These are phyloP conservation scores for Nakazawaea holstii DNA, from an alignment of 805 yeast genomes.

Conservation along the genomic window DNA sequence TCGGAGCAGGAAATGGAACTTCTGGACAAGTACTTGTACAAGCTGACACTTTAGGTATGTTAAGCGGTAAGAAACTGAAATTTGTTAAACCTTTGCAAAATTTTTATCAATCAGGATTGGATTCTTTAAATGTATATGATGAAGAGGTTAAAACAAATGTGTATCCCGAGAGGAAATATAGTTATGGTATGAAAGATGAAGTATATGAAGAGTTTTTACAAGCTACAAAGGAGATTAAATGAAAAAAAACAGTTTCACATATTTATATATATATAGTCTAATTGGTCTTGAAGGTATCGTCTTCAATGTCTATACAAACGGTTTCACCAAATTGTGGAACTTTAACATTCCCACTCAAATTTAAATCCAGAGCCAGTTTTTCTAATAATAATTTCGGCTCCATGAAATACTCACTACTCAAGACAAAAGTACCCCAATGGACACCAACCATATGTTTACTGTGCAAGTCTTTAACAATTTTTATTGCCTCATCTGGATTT, in stretches of 20 bases:
- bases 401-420: slow-evolving; percentile 81
- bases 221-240: slow-evolving; percentile 15
- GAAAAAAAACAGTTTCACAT: not conserved
- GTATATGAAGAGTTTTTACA: slow-evolving; percentile 41
- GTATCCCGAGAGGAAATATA: slow-evolving; percentile 64
- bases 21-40: slow-evolving; percentile 90
- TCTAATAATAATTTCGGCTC: slow-evolving; percentile 71
- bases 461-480: slow-evolving; percentile 57
- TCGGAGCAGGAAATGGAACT: slow-evolving; percentile 85
- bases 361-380: slow-evolving; percentile 37
- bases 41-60: slow-evolving; percentile 78
- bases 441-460: slow-evolving; percentile 73
- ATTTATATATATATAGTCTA: slow-evolving; percentile 1
- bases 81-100: slow-evolving; percentile 71
- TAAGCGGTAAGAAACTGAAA: slow-evolving; percentile 51
- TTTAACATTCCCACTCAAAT: slow-evolving; percentile 30
- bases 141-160: slow-evolving; percentile 46
- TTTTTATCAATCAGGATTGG: slow-evolving; percentile 40
- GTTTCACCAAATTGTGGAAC: slow-evolving; percentile 81
- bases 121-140: slow-evolving; percentile 49
- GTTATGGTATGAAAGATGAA: slow-evolving; percentile 65
- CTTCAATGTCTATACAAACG: slow-evolving; percentile 39
- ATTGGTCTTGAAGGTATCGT: slow-evolving; percentile 7
- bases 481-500: slow-evolving; percentile 70
- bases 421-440: slow-evolving; percentile 94